Conservation (phyloP, 1,284 basidiomycete species). For the Athelia psychrophila region DNA sequence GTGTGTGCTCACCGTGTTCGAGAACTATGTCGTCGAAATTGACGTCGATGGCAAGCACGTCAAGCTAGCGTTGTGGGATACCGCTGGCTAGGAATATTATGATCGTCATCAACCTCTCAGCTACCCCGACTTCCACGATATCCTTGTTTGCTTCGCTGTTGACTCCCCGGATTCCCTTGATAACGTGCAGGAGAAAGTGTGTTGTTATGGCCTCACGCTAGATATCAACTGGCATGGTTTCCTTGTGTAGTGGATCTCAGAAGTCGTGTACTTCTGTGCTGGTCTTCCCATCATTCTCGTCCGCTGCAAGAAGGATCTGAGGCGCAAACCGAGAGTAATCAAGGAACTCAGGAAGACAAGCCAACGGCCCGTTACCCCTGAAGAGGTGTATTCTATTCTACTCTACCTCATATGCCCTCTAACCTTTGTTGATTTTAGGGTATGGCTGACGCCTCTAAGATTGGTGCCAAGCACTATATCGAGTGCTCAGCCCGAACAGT, state of each 20-base stretch:
- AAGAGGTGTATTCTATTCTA: constrained; percentile 49
- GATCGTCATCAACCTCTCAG: constrained; percentile 89
- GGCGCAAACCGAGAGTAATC: constrained; percentile 75
- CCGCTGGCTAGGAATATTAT: constrained; percentile 89
- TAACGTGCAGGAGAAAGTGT: constrained; percentile 94
- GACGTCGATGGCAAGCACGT: constrained; percentile 91
- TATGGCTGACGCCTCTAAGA: constrained; percentile 85
- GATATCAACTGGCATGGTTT: constrained; percentile 4
- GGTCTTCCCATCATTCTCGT: constrained; percentile 88
- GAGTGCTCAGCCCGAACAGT: constrained; percentile 91
- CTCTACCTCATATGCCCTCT: constrained; percentile 2
- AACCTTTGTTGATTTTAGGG: constrained; percentile 45
- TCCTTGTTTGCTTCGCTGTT: constrained; percentile 91
- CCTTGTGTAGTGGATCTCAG: constrained; percentile 79
- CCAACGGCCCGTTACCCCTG: constrained; percentile 77
- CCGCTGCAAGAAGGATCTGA: constrained; percentile 90
- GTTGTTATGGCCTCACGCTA: constrained; percentile 19
- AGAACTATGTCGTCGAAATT: constrained; percentile 88
- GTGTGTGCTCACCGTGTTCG: constrained; percentile 91
- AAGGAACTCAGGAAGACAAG: constrained; percentile 81
- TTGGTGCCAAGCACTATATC: constrained; percentile 85
- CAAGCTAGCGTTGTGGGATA: constrained; percentile 94
- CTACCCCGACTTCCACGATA: constrained; percentile 92
- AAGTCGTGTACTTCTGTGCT: constrained; percentile 91
- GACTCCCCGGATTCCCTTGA: constrained; percentile 92